These are phyloP conservation scores for Ophiosphaerella herpotricha DNA, from an alignment of 2,329 filamentous ascomycete species.

Conservation along the genomic window DNA sequence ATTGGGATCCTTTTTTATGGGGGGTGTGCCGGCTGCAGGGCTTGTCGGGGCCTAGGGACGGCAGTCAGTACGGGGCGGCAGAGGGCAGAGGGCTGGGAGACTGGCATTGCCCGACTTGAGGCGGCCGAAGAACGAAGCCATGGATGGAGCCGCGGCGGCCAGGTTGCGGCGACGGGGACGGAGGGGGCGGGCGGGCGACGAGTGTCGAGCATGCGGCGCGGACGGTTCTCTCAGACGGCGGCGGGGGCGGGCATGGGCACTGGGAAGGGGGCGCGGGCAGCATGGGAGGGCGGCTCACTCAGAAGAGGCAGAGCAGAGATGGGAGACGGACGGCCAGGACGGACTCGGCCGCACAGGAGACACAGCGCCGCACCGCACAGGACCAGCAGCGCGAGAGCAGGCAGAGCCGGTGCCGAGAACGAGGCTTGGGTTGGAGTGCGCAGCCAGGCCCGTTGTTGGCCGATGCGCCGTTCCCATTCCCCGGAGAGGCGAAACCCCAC, in stretches of 20 bases:
- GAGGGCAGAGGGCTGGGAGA: constrained; percentile 19
- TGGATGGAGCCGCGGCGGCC: constrained; percentile 31
- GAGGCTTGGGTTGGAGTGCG: constrained; percentile 13
- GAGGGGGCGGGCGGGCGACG: constrained; percentile 12
- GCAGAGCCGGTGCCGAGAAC: constrained; percentile 16
- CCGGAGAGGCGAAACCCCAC: constrained; percentile 4
- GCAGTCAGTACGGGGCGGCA: constrained; percentile 24
- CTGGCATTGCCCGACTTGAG: constrained; percentile 56
- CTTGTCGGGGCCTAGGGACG: constrained; percentile 51
- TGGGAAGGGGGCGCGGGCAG: not conserved
- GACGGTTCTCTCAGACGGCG: constrained; percentile 8
- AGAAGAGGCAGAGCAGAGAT: not conserved
- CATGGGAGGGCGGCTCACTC: constrained; percentile 8
- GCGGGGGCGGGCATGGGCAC: constrained; percentile 7
- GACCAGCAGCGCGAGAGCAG: not conserved
- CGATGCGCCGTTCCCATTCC: constrained; percentile 3
- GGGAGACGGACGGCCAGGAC: too few species aligned
- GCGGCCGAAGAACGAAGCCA: constrained; percentile 60
- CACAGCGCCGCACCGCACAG: too few species aligned
- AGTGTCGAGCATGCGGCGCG: constrained; percentile 18
- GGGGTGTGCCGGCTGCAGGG: constrained; percentile 51
- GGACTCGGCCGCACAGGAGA: too few species aligned
- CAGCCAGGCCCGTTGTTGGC: constrained; percentile 3
- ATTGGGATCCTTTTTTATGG: constrained; percentile 64
- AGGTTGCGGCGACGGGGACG: constrained; percentile 16